phyloP scores from a whole-genome alignment of 2,329 filamentous ascomycete species.

The Plectosphaerella cucumerina region DNA sequence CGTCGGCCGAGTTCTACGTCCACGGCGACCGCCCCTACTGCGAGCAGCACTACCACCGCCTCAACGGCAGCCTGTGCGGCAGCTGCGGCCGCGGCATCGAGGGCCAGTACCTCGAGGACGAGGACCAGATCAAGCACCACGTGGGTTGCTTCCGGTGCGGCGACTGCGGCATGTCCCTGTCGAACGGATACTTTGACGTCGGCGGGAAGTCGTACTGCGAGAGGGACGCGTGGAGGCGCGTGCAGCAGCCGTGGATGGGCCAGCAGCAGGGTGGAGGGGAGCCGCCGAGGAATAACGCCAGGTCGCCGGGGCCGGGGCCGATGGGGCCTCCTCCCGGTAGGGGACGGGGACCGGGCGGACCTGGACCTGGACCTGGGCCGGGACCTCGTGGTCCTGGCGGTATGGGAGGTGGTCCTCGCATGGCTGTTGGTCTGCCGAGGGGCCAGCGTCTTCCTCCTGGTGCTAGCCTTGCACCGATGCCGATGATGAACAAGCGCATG shows the following conservation, averaged over 20 bases:
- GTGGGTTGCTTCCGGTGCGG: constrained; percentile 80
- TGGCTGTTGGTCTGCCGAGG: constrained; percentile 10
- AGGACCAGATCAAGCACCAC: constrained; percentile 75
- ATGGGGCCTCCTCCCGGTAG: constrained; percentile 5
- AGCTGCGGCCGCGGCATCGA: constrained; percentile 84
- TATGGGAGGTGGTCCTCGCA: constrained; percentile 10
- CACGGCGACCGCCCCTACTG: constrained; percentile 85
- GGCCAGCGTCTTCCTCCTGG: constrained; percentile 12
- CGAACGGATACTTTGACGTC: constrained; percentile 89
- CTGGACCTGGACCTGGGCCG: too few species aligned
- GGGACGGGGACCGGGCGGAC: constrained; percentile 11
- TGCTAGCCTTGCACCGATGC: constrained; percentile 24
- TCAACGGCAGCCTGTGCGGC: constrained; percentile 82
- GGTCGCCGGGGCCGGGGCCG: constrained; percentile 4
- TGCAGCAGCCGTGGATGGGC: constrained; percentile 31
- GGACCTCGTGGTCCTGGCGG: constrained; percentile 12
- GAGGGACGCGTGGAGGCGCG: constrained; percentile 66
- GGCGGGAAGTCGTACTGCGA: constrained; percentile 79
- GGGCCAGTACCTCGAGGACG: constrained; percentile 87
- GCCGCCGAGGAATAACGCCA: constrained; percentile 10
- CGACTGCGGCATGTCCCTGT: constrained; percentile 69
- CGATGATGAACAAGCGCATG: constrained; percentile 59
- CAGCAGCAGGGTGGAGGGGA: constrained; percentile 3
- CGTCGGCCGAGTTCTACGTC: constrained; percentile 90
- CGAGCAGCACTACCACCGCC: constrained; percentile 84